Evolutionary conservation across 768 basidiomycete genomes (phyloP).

Genomic region (Chalciporus piperatus): DNA sequence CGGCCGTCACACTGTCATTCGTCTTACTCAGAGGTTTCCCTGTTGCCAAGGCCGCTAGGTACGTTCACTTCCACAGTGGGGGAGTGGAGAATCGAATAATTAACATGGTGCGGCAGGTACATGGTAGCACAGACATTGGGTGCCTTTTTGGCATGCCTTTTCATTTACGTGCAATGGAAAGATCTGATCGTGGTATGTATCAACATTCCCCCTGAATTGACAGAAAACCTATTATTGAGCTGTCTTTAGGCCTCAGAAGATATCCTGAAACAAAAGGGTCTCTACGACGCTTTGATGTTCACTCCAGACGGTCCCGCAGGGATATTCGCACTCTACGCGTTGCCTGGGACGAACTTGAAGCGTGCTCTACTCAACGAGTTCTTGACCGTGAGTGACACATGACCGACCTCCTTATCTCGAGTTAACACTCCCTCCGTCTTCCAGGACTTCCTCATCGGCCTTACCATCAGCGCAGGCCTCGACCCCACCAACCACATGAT

Average conservation of each 20-base stretch:
- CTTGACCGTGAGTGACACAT: slow-evolving; percentile 28
- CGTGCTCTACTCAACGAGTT: slow-evolving; percentile 40
- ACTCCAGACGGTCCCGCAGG: slow-evolving; percentile 35
- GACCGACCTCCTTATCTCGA: no score
- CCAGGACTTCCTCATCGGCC: slow-evolving; percentile 21
- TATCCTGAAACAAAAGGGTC: slow-evolving; percentile 25
- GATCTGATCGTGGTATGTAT: slow-evolving; percentile 47
- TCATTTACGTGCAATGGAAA: slow-evolving; percentile 64
- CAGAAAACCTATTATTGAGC: background rate
- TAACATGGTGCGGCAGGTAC: slow-evolving; percentile 43
- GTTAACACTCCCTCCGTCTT: background rate
- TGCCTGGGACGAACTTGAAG: slow-evolving; percentile 30
- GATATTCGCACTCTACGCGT: slow-evolving; percentile 37
- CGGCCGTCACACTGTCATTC: slow-evolving; percentile 54
- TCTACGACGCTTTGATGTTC: slow-evolving; percentile 34
- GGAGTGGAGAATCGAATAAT: background rate
- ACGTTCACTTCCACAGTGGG: background rate
- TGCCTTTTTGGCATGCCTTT: slow-evolving; percentile 57
- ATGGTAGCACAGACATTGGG: slow-evolving; percentile 66
- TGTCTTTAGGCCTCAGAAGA: slow-evolving; percentile 26
- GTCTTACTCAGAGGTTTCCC: slow-evolving; percentile 57
- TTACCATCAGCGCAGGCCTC: slow-evolving; percentile 23
- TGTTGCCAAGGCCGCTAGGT: slow-evolving; percentile 49
- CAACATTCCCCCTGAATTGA: slow-evolving; percentile 15
- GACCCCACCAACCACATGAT: slow-evolving; percentile 61